These are phyloP conservation scores for Saksenaea oblongispora DNA, from an alignment of 371 early-diverging fungal species.

Conservation along the genomic window DNA sequence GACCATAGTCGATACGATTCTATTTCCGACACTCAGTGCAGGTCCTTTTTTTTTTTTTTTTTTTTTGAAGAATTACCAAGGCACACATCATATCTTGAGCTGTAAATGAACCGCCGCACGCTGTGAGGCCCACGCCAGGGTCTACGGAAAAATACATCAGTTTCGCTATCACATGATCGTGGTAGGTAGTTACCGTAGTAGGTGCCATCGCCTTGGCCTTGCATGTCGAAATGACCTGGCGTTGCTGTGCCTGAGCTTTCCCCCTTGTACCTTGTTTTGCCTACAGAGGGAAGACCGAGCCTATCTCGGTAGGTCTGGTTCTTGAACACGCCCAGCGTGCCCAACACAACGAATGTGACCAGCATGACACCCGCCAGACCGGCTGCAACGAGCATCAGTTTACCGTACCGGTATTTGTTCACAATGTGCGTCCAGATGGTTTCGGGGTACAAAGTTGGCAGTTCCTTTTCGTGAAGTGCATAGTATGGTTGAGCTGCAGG, in stretches of 20 bases:
- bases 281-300: conserved; percentile 32
- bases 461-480: conserved; percentile 9
- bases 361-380: conserved; percentile 26
- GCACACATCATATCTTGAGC: conserved; percentile 44
- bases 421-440: conserved; percentile 44
- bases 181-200: conserved; percentile 37
- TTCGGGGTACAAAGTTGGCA: conserved; percentile 3
- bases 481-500: conserved; percentile 15
- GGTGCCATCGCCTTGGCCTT: conserved; percentile 49
- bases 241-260: conserved; percentile 39
- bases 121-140: conserved; percentile 43
- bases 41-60: neutral
- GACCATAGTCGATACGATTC: conserved; percentile 46
- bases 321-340: conserved; percentile 33
- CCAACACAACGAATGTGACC: conserved; percentile 40
- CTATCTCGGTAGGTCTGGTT: conserved; percentile 30
- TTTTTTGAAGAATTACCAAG: conserved; percentile 25
- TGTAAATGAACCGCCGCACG: conserved; percentile 42
- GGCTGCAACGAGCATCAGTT: conserved; percentile 20
- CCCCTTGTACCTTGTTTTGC: conserved; percentile 37
- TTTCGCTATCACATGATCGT: neutral
- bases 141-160: conserved; percentile 17
- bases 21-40: conserved; percentile 8
- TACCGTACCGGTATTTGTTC: conserved; percentile 32
- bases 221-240: conserved; percentile 30